Evolutionary conservation across 257 asterid species (phyloP).

Genomic region (Parsonsia alboflavescens): DNA sequence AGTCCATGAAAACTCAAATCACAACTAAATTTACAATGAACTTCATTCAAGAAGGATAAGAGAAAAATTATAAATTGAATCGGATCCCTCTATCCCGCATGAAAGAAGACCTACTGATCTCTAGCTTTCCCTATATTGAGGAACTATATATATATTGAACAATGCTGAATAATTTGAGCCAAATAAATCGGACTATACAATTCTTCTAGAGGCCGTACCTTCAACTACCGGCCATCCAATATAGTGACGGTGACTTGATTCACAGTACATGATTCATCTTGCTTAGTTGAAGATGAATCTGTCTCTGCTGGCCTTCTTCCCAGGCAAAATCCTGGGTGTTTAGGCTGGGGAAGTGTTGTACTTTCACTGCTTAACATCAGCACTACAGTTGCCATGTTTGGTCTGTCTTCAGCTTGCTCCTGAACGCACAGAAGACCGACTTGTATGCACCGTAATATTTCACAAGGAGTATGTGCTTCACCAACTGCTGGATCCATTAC

Average conservation of each 20-base stretch:
- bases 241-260: constrained; percentile 37
- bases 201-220: constrained; percentile 1
- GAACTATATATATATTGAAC: constrained; percentile 8
- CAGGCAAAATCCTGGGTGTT: constrained; percentile 39
- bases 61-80: background rate
- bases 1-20: background rate
- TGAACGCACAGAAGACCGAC: constrained; percentile 49
- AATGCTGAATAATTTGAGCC: background rate
- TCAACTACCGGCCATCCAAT: constrained; percentile 31
- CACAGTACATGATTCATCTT: constrained; percentile 26
- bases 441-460: constrained; percentile 38
- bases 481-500: constrained; percentile 26
- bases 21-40: constrained; percentile 15
- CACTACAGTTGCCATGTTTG: constrained; percentile 39
- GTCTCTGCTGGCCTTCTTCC: constrained; percentile 30
- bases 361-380: constrained; percentile 37
- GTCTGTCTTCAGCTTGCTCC: constrained; percentile 42
- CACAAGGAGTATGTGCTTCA: constrained; percentile 9
- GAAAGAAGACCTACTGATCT: background rate
- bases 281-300: constrained; percentile 30
- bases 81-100: background rate
- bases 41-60: background rate
- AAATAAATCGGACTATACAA: constrained; percentile 6
- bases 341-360: constrained; percentile 35
- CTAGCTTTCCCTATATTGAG: constrained; percentile 2